These are phyloP conservation scores for Rhizophora apiculata DNA, from an alignment of 345 rosid genomes.

Conservation along the genomic window DNA sequence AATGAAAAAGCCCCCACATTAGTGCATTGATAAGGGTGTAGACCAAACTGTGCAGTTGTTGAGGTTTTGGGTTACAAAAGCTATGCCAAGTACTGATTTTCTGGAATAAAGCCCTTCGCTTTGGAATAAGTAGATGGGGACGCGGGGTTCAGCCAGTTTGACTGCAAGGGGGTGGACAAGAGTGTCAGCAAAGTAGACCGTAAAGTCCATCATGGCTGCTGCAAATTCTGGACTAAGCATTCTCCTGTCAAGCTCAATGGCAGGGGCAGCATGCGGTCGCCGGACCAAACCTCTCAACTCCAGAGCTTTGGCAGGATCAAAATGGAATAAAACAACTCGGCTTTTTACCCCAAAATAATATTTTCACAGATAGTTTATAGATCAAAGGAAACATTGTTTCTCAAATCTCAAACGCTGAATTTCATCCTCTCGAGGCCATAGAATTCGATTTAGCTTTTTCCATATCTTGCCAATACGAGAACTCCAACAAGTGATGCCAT, in stretches of 20 bases:
- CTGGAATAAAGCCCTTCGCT: conserved; percentile 8
- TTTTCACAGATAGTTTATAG: neutral
- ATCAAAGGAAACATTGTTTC: neutral
- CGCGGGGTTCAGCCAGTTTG: conserved; percentile 17
- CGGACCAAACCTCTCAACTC: neutral
- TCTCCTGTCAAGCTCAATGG: conserved; percentile 8
- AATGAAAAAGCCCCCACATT: neutral
- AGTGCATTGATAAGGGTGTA: conserved; percentile 13
- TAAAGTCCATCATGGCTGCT: neutral
- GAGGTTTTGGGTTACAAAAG: conserved; percentile 24
- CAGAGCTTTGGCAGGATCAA: too few relatives aligned
- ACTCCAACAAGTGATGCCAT: too few relatives aligned
- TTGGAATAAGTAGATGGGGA: conserved; percentile 26
- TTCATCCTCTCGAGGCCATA: neutral
- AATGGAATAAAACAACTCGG: too few relatives aligned
- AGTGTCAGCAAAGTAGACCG: conserved; percentile 16
- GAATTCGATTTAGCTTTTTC: too few relatives aligned
- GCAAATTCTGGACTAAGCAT: neutral
- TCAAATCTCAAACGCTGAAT: neutral
- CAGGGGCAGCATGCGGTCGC: neutral
- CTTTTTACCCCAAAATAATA: neutral
- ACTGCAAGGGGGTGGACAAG: conserved; percentile 12
- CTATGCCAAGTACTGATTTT: conserved; percentile 21
- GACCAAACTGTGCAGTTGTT: conserved; percentile 13
- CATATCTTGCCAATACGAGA: too few relatives aligned